phyloP scores from a whole-genome alignment of 148 eudicot genomes.

The Diospyros lotus region DNA sequence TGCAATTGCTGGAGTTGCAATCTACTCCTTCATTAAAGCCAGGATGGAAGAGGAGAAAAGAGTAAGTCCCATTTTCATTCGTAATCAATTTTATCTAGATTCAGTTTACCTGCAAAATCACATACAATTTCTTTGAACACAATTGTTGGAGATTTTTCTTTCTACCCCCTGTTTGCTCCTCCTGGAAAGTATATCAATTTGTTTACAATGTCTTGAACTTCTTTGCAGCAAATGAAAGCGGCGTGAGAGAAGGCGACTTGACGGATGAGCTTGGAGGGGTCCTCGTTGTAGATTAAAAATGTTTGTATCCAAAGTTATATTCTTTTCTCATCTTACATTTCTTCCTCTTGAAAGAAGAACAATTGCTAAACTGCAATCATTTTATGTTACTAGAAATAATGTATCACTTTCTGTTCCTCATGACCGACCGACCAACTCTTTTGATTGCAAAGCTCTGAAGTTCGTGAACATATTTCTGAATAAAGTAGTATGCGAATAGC shows the following conservation, averaged over 20 bases:
- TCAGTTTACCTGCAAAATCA: not conserved
- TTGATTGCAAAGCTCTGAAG: slow-evolving; percentile 14
- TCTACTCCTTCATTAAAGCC: slow-evolving; percentile 91
- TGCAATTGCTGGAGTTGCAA: slow-evolving; percentile 98
- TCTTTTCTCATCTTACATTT: slow-evolving; percentile 3
- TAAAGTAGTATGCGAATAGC: not conserved
- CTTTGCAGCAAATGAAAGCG: slow-evolving; percentile 64
- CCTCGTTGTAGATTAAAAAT: slow-evolving; percentile 35
- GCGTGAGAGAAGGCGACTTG: slow-evolving; percentile 33
- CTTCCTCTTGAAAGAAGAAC: slow-evolving; percentile 13
- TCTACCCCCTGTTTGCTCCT: no score
- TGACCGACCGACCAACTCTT: not conserved
- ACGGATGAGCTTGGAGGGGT: slow-evolving; percentile 19
- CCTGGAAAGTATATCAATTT: no score
- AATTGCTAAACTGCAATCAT: slow-evolving; percentile 21
- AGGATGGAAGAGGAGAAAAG: slow-evolving; percentile 96
- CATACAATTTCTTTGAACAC: not conserved
- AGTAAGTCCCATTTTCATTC: slow-evolving; percentile 33
- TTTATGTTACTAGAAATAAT: slow-evolving; percentile 26
- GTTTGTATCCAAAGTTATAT: slow-evolving; percentile 23
- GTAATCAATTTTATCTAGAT: not conserved
- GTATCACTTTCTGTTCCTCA: slow-evolving; percentile 14
- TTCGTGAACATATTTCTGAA: not conserved
- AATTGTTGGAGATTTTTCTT: no score
- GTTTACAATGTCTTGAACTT: not conserved